phyloP scores from a whole-genome alignment of 441 rosid genomes.

The Omphalea diandra region DNA sequence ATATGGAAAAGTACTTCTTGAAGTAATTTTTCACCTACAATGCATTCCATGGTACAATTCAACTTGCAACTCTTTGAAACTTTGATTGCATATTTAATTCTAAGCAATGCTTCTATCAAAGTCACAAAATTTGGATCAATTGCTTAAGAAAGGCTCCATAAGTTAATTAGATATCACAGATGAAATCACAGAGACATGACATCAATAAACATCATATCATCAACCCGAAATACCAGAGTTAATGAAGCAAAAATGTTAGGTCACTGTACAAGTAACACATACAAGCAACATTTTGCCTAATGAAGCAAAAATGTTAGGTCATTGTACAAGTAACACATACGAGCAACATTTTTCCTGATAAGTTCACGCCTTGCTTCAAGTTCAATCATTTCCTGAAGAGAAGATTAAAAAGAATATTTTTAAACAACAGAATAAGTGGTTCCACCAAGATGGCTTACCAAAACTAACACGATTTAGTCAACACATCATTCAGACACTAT shows the following conservation, averaged over 20 bases:
- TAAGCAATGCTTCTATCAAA: background rate
- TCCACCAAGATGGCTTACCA: background rate
- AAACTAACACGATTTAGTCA: background rate
- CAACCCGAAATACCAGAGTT: background rate
- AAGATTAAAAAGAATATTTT: conserved; percentile 20
- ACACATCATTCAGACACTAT: background rate
- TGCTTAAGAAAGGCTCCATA: background rate
- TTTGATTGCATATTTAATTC: background rate
- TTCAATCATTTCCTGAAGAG: conserved; percentile 65
- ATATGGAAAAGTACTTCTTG: background rate
- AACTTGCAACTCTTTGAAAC: background rate
- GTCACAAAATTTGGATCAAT: background rate
- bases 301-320: conserved; percentile 23
- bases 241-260: conserved; percentile 15
- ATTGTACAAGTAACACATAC: conserved; percentile 43
- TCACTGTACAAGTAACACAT: conserved; percentile 31
- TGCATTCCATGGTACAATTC: background rate
- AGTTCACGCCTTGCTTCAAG: conserved; percentile 88
- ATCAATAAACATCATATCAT: background rate
- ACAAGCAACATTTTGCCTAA: conserved; percentile 83
- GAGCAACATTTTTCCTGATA: conserved; percentile 74
- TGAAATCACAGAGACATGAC: too few relatives aligned
- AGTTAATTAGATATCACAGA: background rate
- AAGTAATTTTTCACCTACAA: background rate
- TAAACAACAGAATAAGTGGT: conserved; percentile 9